Evolutionary conservation across 169 alveolate genomes (phyloP).

Genomic region (Plasmodium coatneyi): DNA sequence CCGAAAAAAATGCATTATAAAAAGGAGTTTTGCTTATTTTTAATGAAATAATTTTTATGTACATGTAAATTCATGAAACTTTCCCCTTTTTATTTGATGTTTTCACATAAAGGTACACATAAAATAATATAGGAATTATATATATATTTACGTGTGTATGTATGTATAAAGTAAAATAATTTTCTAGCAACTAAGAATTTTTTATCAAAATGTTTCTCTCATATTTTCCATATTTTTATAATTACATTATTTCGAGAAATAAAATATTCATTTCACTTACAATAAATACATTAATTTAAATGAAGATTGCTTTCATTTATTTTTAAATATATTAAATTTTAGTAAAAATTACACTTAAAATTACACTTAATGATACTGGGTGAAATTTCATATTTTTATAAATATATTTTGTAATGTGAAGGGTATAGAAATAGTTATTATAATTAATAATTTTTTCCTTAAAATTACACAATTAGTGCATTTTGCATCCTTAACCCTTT

Average conservation of each 20-base stretch:
- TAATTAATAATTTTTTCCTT: not conserved
- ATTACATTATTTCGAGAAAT: not conserved
- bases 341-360: no score
- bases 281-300: not conserved
- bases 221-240: not conserved
- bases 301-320: not conserved
- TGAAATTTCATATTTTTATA: not conserved
- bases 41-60: no score
- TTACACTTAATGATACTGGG: not conserved
- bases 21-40: not conserved
- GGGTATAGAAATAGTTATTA: not conserved
- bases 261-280: not conserved
- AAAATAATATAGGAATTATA: no score
- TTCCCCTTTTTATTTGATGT: not conserved
- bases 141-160: not conserved
- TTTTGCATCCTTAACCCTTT: not conserved
- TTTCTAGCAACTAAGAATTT: not conserved
- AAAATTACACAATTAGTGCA: not conserved
- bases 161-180: no score
- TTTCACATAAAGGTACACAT: not conserved
- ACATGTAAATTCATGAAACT: not conserved
- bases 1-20: not conserved
- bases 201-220: not conserved
- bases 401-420: not conserved
- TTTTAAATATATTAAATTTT: not conserved